These are phyloP conservation scores for Daldinia eschscholtzii DNA, from an alignment of 2,329 filamentous ascomycete genomes.

Conservation along the genomic window DNA sequence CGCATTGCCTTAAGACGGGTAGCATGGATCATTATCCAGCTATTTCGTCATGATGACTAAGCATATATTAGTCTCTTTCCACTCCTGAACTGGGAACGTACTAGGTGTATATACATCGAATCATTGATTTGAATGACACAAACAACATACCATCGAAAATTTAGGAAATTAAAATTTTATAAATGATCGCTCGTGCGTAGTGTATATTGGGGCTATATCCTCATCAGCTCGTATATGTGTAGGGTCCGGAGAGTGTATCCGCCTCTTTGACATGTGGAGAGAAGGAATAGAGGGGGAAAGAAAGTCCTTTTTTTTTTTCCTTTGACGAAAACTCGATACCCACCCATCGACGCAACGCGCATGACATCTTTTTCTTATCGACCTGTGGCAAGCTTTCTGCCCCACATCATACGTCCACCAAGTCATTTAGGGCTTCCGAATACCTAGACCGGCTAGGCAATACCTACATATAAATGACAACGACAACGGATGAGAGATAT, in stretches of 20 bases:
- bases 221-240: background rate
- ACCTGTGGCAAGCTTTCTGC: background rate
- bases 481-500: background rate
- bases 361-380: conserved; percentile 1
- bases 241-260: background rate
- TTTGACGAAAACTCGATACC: conserved; percentile 3
- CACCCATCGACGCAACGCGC: background rate
- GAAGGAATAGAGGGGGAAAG: background rate
- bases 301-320: background rate
- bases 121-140: background rate
- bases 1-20: conserved; percentile 2
- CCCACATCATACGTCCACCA: conserved; percentile 5
- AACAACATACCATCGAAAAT: too few relatives aligned
- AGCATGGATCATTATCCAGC: background rate
- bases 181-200: too few relatives aligned
- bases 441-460: too few relatives aligned
- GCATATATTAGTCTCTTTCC: background rate
- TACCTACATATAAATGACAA: too few relatives aligned
- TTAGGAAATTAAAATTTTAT: too few relatives aligned
- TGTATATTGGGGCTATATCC: background rate
- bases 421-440: background rate
- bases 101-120: too few relatives aligned
- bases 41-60: conserved; percentile 9
- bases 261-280: background rate
- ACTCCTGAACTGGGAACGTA: background rate